Percentiles rank a stretch among this genome's conserved stretches.
phyloP scores from a whole-genome alignment of 2,329 filamentous ascomycete species.

The Coniochaeta sp. region DNA sequence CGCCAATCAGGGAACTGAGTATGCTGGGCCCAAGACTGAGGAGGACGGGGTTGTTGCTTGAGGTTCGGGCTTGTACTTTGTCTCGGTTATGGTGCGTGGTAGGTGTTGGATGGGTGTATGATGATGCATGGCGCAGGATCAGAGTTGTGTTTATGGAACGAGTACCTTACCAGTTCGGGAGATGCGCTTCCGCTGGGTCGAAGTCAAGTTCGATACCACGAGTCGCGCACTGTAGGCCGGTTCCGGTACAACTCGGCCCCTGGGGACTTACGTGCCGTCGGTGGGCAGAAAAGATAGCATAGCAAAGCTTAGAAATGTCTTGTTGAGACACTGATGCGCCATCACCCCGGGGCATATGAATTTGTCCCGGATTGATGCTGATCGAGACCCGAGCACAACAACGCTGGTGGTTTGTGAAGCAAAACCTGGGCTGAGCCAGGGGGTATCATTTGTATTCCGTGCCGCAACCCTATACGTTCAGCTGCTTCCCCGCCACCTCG shows the following conservation, averaged over 20 bases:
- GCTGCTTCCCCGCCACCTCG: background rate
- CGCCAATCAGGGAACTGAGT: slow-evolving; percentile 69
- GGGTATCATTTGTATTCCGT: slow-evolving; percentile 12
- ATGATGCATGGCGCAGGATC: background rate
- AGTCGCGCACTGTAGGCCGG: no score
- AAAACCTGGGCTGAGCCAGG: slow-evolving; percentile 2
- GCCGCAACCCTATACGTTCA: slow-evolving; percentile 4
- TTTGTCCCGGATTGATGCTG: no score
- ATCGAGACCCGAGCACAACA: background rate
- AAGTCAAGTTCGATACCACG: no score
- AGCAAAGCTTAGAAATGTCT: no score
- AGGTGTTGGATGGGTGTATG: background rate
- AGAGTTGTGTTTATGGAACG: no score
- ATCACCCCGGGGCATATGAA: no score
- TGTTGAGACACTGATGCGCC: no score
- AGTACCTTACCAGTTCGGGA: no score
- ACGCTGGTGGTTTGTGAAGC: background rate
- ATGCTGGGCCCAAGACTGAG: slow-evolving; percentile 51
- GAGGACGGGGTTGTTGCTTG: slow-evolving; percentile 22
- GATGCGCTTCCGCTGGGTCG: no score
- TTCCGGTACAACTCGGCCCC: no score
- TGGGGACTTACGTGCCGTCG: no score
- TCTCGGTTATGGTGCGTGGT: background rate
- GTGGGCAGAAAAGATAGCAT: no score
- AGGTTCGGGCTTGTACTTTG: background rate